Percentiles rank a stretch among this genome's conserved stretches.
Evolutionary conservation across 192 early-diverging fungal genomes (phyloP).

Genomic region (Backusella circina): DNA sequence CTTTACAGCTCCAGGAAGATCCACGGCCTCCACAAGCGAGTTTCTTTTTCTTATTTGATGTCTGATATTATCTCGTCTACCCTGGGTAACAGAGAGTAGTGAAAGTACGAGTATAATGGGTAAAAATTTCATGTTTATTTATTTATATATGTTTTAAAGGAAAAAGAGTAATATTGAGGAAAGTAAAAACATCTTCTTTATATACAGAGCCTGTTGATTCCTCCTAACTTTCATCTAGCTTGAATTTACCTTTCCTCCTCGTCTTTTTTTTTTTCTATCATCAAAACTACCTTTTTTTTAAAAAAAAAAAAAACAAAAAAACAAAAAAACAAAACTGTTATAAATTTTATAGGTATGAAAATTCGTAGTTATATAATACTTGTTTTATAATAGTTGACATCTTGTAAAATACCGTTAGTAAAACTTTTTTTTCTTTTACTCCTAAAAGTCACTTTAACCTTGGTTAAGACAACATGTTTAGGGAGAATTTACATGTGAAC

Average conservation of each 20-base stretch:
- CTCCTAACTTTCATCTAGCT: background rate
- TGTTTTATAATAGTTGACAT: no score
- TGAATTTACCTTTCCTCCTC: no score
- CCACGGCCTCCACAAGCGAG: background rate
- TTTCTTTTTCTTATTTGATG: background rate
- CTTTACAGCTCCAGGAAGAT: background rate
- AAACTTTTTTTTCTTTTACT: background rate
- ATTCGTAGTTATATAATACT: no score
- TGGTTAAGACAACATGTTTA: background rate
- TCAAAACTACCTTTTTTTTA: no score
- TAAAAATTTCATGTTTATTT: background rate
- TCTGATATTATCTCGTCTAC: background rate
- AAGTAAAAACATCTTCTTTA: background rate
- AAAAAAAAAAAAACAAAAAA: no score
- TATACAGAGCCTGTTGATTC: background rate
- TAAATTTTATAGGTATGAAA: no score
- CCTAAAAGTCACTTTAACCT: background rate
- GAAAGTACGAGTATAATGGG: background rate
- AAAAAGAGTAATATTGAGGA: background rate
- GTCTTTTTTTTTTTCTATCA: no score
- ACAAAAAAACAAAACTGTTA: no score
- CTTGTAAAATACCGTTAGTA: background rate
- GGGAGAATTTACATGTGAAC: background rate
- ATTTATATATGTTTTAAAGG: no score
- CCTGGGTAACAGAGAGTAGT: background rate